Evolutionary conservation across 305 asterid species (phyloP), one percentile per base, ranked within the genome.

Genomic region (Fraxinus platypoda): DNA sequence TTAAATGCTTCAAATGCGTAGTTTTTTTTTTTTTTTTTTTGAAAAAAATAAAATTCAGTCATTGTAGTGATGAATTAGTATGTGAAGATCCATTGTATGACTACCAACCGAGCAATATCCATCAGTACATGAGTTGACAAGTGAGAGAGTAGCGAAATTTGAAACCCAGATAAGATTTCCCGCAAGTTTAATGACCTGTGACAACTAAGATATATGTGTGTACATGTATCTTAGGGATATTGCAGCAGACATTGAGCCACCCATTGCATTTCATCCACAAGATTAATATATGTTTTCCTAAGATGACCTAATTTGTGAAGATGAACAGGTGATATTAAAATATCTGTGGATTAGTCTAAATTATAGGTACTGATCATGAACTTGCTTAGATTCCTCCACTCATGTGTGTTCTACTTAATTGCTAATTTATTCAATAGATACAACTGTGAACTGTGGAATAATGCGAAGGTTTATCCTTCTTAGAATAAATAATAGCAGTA

Each of bases 201-300:
- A 34, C 37, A 34, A 34, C 37, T 34, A 34, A 34, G 37, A 34
- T 34, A 34, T 34, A 12, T 37, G 2, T 1, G 12, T 37, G 12
- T 37, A n/a, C 21, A 1, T 59, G 21, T 6, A 19, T 6, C 1
- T 59, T 21, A 57, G 17, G 1, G 12, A 68, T 26, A 6, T 68
- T 68, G 74, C 19, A 8, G 38, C 21, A 28, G 37, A 1, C 74
- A 15, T 9, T 26, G 37, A 28, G 38, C 74, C 74, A 68, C 74
- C 74, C 74, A 68, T 26, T 68, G 74, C 33, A 15, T 68, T 26
- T 68, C 74, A 68, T 26, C 74, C 74, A 68, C 74, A 68, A 13
- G 8, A 66, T 66, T 66, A 3, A 66, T 64, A 66, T 26, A 66
- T 66, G n/a, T 26, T 23, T 26, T 66, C 74, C 7, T 26, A 66